phyloP scores from a whole-genome alignment of 495 filamentous ascomycete species.

The Aspergillus avenaceus region DNA sequence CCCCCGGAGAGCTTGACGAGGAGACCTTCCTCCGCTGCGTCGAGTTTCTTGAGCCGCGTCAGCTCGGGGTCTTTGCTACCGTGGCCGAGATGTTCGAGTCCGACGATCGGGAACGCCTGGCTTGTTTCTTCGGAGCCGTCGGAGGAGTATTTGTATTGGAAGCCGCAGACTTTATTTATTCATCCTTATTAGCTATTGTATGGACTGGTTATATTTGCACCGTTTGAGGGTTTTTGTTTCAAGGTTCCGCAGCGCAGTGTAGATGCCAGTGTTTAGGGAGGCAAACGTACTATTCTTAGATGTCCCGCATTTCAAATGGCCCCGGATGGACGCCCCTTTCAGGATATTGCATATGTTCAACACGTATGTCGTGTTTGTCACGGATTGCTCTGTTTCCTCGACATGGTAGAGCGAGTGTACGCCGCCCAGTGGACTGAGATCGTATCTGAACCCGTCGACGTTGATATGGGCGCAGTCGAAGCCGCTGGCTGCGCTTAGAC shows the following conservation, averaged over 20 bases:
- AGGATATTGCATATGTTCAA: constrained; percentile 76
- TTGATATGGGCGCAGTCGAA: constrained; percentile 63
- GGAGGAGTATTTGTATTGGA: constrained; percentile 47
- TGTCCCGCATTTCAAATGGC: constrained; percentile 58
- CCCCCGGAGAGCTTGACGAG: constrained; percentile 67
- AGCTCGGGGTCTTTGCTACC: constrained; percentile 56
- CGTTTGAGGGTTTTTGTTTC: background rate
- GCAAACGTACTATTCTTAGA: constrained; percentile 35
- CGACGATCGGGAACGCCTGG: constrained; percentile 67
- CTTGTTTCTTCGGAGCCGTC: constrained; percentile 33
- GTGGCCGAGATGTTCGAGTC: constrained; percentile 52
- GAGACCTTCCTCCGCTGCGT: constrained; percentile 64
- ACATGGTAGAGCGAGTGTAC: constrained; percentile 68
- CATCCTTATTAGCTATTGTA: too few species aligned
- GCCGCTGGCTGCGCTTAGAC: constrained; percentile 38
- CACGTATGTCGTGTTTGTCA: constrained; percentile 78
- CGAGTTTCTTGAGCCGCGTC: constrained; percentile 58
- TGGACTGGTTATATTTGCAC: too few species aligned
- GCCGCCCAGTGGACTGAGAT: constrained; percentile 63
- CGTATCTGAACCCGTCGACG: constrained; percentile 54
- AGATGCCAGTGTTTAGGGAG: too few species aligned
- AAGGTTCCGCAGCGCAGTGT: too few species aligned
- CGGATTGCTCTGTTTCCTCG: constrained; percentile 41
- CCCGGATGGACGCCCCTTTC: constrained; percentile 54
- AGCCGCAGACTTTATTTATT: constrained; percentile 85